Evolutionary conservation across 2,329 filamentous ascomycete species (phyloP), one percentile per base, ranked within the genome.

Genomic region (Podosphaera xanthii): DNA sequence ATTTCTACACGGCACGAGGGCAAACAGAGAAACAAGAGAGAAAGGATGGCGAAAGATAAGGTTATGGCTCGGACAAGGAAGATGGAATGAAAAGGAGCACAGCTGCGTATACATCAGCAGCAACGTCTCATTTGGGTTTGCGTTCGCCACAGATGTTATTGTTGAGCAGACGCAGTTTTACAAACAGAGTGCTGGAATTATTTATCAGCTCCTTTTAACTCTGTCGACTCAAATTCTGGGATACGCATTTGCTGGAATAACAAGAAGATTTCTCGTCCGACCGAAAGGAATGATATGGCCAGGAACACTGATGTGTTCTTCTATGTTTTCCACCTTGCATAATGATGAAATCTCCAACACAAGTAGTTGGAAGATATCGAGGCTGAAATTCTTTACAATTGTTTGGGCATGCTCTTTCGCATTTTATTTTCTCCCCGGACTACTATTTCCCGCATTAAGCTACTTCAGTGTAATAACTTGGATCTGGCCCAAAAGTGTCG

Each of bases 261-360:
- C 86, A 1, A 77, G 87, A 60, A 80, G 86, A 57, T 92, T 89
- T 68, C 76, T 94, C 3, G 87, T 94, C 35, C 81, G 87, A 34
- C 88, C 88, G 0, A 86, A 85, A 62, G 86, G 86, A 61, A 94
- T 94, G 85, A 88, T 94, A 55, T 94, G 88, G 88, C 88, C 88
- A 0, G 84, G 85, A 31, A 94, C 88, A 0, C 74, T 94, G 57
- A 89, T 91, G 77, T 91, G 87, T 30, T 87, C 87, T 0, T 84
- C 87, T 65, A 90, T 94, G 86, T 92, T 94, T 66, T 84, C 82
- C 3, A 91, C 87, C 0, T 75, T 94, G 57, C 88, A 94, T 70
- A 89, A 84, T 66, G 82, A 88, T 61, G 83, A 90, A 67, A 94
- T 92, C 69, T 86, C 84, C 64, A 78, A 81, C 42, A 87, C 86